Evolutionary conservation across 805 yeast species (phyloP).

Genomic region (Yarrowia sp.): DNA sequence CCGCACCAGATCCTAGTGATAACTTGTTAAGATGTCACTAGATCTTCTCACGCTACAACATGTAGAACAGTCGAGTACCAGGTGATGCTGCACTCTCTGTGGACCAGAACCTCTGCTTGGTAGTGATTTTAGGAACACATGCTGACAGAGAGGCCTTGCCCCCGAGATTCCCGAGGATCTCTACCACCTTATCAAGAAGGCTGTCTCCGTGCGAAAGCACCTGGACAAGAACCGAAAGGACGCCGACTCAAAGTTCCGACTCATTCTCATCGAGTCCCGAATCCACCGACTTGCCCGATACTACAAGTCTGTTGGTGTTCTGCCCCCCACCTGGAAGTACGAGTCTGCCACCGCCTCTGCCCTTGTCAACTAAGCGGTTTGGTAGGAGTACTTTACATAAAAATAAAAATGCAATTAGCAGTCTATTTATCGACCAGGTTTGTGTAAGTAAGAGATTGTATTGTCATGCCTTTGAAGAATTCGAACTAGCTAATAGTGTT

Average conservation of each 20-base stretch:
- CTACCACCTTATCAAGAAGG: conserved; percentile 98
- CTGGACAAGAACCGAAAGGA: conserved; percentile 99
- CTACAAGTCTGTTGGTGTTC: conserved; percentile 99
- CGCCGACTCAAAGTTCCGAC: conserved; percentile 99
- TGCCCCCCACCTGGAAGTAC: conserved; percentile 99
- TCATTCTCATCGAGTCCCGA: conserved; percentile 99
- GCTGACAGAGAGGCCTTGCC: conserved; percentile 62
- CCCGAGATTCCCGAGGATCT: conserved; percentile 99
- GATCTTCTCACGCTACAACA: neutral
- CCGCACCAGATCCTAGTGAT: no score
- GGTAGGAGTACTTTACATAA: conserved; percentile 11
- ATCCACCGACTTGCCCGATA: conserved; percentile 99
- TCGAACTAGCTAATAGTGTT: no score
- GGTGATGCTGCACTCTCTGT: neutral
- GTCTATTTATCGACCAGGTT: neutral
- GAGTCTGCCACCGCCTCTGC: conserved; percentile 99
- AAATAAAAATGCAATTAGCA: conserved; percentile 22
- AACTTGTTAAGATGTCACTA: no score
- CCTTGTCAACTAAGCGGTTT: conserved; percentile 78
- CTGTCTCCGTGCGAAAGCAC: conserved; percentile 99
- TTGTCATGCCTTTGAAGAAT: no score
- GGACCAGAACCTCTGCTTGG: conserved; percentile 26
- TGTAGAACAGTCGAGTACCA: conserved; percentile 7
- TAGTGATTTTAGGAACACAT: conserved; percentile 17
- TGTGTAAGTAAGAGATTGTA: no score